Evolutionary conservation across 768 basidiomycete genomes (phyloP).

Genomic region (Termitomyces sp.): DNA sequence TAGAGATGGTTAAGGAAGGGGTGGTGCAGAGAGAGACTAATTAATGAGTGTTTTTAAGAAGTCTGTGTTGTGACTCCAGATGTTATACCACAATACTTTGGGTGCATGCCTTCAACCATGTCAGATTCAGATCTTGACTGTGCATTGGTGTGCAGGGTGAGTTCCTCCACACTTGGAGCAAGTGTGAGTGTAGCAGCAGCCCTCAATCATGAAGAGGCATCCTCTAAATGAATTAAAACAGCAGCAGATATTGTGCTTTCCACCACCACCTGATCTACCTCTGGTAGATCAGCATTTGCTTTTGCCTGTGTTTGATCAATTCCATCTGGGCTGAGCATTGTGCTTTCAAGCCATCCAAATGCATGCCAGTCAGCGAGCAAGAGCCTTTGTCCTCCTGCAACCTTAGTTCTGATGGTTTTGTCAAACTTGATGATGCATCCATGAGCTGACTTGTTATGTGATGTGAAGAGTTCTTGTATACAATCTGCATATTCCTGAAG

Average conservation of each 20-base stretch:
- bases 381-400: slow-evolving; percentile 9
- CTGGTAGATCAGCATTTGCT: not conserved
- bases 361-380: slow-evolving; percentile 18
- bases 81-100: too few species aligned
- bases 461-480: too few species aligned
- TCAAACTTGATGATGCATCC: slow-evolving; percentile 25
- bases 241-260: slow-evolving; percentile 6
- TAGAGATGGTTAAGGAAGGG: not conserved
- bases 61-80: not conserved
- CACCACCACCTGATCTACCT: not conserved
- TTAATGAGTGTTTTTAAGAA: not conserved
- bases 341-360: not conserved
- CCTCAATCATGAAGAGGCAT: slow-evolving; percentile 9
- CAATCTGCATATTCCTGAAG: too few species aligned
- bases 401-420: slow-evolving; percentile 13
- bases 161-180: not conserved
- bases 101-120: not conserved
- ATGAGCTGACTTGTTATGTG: not conserved
- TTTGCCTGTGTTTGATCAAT: not conserved
- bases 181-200: not conserved
- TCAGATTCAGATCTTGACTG: not conserved
- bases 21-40: not conserved
- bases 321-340: slow-evolving; percentile 13
- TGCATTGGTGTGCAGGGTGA: not conserved
- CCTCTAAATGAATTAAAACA: slow-evolving; percentile 15